Base-by-base conservation (phyloP, 163 green algal species). In the Coccomyxa subellipsoidea region DNA sequence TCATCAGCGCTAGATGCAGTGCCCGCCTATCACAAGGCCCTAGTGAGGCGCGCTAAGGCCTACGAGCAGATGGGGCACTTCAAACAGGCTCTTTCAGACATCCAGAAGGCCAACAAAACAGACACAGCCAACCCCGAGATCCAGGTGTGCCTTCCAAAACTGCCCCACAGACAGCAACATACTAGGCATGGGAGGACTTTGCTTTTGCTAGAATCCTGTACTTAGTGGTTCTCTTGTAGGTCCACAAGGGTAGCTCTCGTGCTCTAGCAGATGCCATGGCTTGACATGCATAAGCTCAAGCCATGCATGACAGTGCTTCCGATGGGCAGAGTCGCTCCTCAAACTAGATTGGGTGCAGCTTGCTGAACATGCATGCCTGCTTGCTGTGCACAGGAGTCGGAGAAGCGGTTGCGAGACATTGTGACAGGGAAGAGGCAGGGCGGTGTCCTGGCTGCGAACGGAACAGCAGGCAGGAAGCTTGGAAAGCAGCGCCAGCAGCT, bases 61-160 rank as follows among this genome's bases (percentile, higher is more conserved):
- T 93, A 93, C 77, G 94, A 97, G 88, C 69, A 87, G 66, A 88
- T 95, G 85, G 89, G 90, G 6, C 85, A 93, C 21, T 94, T 86
- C 84, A 94, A 95, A 87, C 83, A 93, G 79, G 91, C 93, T 10
- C 89, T 98, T n/a, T 81, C 81, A 0, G 94, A 97, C 84, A 84
- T 96, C 29, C 85, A 93, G 82, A 85, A 90, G 36, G 84, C 92
- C 47, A 94, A 95, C 88, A 89, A 88, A 54, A 85, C 88, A 6
- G 90, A 95, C 7, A 76, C 76, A 5, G 88, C 91, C 54, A 92
- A 86, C 5, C 81, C 87, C 2, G 94, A 97, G 36, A 92, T 84
- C 21, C 81, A 84, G 83, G 87, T 85, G 4, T 59, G 47, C 23
- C 47, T 18, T 18, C 53, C 25, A 78, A 0, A 15, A 75, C 27